These are phyloP conservation scores for Dendrobium catenatum DNA, from an alignment of 106 monocot species.

Conservation along the genomic window DNA sequence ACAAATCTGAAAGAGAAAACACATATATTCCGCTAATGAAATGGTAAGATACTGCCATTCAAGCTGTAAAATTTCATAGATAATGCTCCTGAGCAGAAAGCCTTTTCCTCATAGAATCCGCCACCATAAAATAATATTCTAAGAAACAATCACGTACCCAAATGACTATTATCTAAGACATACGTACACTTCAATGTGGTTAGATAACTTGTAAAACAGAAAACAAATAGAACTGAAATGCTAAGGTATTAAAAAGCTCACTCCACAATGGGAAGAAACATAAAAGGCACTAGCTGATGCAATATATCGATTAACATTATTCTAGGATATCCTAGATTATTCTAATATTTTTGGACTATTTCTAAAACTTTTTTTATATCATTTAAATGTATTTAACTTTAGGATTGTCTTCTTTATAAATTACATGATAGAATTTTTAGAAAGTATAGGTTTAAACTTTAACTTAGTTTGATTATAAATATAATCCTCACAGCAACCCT, in stretches of 20 bases:
- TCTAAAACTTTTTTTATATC: background rate
- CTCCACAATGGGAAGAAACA: background rate
- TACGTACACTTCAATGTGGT: background rate
- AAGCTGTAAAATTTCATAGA: background rate
- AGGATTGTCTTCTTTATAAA: background rate
- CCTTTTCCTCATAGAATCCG: background rate
- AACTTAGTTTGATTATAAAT: too few species aligned
- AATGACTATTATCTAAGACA: too few species aligned
- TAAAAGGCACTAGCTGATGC: background rate
- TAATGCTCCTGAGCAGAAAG: background rate
- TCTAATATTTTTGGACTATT: background rate
- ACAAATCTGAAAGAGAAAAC: conserved; percentile 47
- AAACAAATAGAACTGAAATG: background rate
- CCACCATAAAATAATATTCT: background rate
- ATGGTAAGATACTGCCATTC: background rate
- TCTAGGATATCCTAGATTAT: background rate
- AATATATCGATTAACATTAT: background rate
- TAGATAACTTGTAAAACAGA: background rate
- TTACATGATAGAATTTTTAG: background rate
- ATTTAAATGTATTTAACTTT: background rate
- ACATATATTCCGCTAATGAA: background rate
- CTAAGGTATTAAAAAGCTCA: background rate
- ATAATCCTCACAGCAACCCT: too few species aligned
- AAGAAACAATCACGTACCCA: background rate
- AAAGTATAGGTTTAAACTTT: too few species aligned